Evolutionary conservation across 371 early-diverging fungal species (phyloP).

Genomic region (Apophysomyces elegans): DNA sequence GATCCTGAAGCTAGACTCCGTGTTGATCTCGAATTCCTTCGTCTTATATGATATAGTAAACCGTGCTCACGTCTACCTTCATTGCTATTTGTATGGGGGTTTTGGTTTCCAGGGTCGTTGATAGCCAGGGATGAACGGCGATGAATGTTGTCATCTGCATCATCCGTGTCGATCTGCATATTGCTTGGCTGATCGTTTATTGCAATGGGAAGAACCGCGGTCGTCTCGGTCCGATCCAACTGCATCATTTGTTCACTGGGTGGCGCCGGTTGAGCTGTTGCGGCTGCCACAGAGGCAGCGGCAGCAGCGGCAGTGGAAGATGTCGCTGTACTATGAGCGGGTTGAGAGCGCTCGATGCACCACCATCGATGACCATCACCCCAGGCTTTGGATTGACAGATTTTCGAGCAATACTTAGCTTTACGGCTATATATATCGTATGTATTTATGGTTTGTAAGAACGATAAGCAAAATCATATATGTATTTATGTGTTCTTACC

Average conservation of each 20-base stretch:
- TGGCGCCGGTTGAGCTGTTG: constrained; percentile 35
- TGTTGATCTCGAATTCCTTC: constrained; percentile 30
- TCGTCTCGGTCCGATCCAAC: constrained; percentile 27
- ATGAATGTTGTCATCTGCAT: constrained; percentile 23
- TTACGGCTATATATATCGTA: constrained; percentile 50
- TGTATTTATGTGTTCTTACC: constrained; percentile 31
- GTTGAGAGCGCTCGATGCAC: constrained; percentile 70
- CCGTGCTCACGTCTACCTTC: constrained; percentile 12
- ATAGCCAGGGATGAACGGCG: constrained; percentile 25
- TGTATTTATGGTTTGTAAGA: too few species aligned
- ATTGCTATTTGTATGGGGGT: constrained; percentile 8
- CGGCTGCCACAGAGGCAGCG: constrained; percentile 33
- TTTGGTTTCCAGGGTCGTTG: constrained; percentile 18
- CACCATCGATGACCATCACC: constrained; percentile 80
- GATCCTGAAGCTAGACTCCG: constrained; percentile 35
- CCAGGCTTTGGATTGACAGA: constrained; percentile 80
- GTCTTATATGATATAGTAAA: constrained; percentile 32
- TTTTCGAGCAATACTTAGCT: constrained; percentile 79
- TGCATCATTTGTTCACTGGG: constrained; percentile 42
- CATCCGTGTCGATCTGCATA: constrained; percentile 13
- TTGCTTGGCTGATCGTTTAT: constrained; percentile 22
- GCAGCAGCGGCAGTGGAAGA: constrained; percentile 40
- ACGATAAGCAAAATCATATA: too few species aligned
- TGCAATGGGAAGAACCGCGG: constrained; percentile 33
- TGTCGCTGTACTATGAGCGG: constrained; percentile 29